Conservation (phyloP, 2,329 filamentous ascomycete genomes). For the Hysterium pulicare region DNA sequence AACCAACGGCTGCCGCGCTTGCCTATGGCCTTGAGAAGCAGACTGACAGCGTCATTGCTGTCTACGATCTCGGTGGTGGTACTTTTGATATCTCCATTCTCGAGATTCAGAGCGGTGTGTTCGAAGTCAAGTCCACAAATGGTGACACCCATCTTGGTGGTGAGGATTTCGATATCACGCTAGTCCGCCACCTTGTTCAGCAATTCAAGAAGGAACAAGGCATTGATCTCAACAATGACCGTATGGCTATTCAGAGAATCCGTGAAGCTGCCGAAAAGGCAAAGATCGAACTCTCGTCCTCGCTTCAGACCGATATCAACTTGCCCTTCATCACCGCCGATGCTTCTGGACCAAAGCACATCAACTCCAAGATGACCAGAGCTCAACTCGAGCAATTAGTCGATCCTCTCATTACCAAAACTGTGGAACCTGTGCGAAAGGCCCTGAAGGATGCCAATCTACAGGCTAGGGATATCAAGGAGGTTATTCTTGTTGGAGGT, state of each 20-base stretch:
- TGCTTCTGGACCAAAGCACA: slow-evolving; percentile 93
- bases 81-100: slow-evolving; percentile 99
- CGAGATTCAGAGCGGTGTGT: slow-evolving; percentile 95
- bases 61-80: slow-evolving; percentile 97
- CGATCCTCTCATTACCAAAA: slow-evolving; percentile 81
- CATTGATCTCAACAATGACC: slow-evolving; percentile 84
- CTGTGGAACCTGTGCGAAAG: slow-evolving; percentile 91
- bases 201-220: slow-evolving; percentile 96
- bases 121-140: slow-evolving; percentile 99
- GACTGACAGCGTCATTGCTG: slow-evolving; percentile 81
- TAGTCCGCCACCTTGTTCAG: slow-evolving; percentile 89
- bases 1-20: slow-evolving; percentile 92
- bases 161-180: slow-evolving; percentile 94
- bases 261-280: slow-evolving; percentile 98
- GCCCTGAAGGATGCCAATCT: slow-evolving; percentile 93
- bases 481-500: slow-evolving; percentile 96
- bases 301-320: slow-evolving; percentile 95
- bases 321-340: slow-evolving; percentile 98
- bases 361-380: slow-evolving; percentile 91
- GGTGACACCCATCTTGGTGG: slow-evolving; percentile 98
- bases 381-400: slow-evolving; percentile 91
- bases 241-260: slow-evolving; percentile 99
- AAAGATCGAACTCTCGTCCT: slow-evolving; percentile 97
- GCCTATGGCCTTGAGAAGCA: slow-evolving; percentile 97
- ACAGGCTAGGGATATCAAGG: slow-evolving; percentile 89